Evolutionary conservation across 306 rosid species (phyloP), one percentile per base, ranked within the genome.

Genomic region (Gastrolobium villosum): DNA sequence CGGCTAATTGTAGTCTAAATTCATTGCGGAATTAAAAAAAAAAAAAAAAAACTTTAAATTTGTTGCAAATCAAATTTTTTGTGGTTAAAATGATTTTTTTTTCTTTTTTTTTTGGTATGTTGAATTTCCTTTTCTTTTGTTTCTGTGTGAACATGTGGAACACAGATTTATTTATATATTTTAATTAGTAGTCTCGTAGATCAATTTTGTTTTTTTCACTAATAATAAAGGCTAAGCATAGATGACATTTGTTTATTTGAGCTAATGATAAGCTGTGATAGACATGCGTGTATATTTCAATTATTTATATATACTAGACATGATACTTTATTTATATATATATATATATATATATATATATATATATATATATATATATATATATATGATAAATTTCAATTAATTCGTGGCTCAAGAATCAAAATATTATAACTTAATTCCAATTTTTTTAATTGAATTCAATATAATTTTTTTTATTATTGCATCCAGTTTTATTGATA

Each of bases 241-340:
- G 20, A 72, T 41, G 15, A 8, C 44, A 31, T 57, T 81, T 81
- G 60, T 45, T 55, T 74, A 74, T 81, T 48, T 49, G 65, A 28
- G 55, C 60, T 28, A 36, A 74, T 81, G 65, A 74, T 74, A 55
- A 61, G 76, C 20, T 32, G 37, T 32, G 45, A 34, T 53, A 43
- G 34, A 54, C 68, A 64, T 43, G 55, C 36, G 59, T 65, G 34
- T 35, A 28, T 11, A 60, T 54, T 4, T 73, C 34, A 10, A 69
- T 80, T 63, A 43, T 72, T 41, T 56, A 55, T 55, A 36, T 54
- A 35, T 40, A 30, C 54, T 41, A 35, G 11, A 36, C 36, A 14
- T 6, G 13, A 62, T 62, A 5, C 48, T 62, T 3, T 14, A 62
- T 4, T 9, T 3, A 36, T 6, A 70, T 31, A 61, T 28, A 20